Evolutionary conservation across 2,329 filamentous ascomycete species (phyloP).

Genomic region (Gremmenia infestans): DNA sequence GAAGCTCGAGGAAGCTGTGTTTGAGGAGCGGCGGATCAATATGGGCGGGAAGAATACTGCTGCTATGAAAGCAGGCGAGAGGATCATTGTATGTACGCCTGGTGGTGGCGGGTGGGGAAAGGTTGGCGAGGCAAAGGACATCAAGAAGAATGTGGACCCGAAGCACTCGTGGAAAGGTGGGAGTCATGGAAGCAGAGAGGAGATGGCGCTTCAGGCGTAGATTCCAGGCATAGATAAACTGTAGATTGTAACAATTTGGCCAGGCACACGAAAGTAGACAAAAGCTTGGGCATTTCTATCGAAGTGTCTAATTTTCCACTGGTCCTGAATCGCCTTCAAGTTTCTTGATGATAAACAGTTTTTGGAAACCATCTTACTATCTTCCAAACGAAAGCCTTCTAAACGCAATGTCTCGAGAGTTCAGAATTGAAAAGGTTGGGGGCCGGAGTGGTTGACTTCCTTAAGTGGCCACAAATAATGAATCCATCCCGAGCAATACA

Average conservation of each 20-base stretch:
- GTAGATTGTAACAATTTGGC: background rate
- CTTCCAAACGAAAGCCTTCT: no score
- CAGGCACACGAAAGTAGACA: background rate
- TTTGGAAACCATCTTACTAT: no score
- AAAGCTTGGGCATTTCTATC: background rate
- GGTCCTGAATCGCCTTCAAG: no score
- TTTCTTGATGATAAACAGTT: no score
- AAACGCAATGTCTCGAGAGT: no score
- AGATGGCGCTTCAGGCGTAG: slow-evolving; percentile 52
- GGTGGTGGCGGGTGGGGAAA: slow-evolving; percentile 75
- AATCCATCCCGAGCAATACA: no score
- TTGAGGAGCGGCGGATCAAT: slow-evolving; percentile 60
- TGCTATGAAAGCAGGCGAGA: slow-evolving; percentile 68
- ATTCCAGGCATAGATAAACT: background rate
- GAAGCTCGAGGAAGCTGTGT: slow-evolving; percentile 37
- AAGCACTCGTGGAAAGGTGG: slow-evolving; percentile 55
- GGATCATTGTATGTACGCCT: slow-evolving; percentile 73
- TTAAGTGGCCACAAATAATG: no score
- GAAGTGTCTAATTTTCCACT: no score
- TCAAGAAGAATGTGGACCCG: slow-evolving; percentile 50
- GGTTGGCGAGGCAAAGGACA: slow-evolving; percentile 51
- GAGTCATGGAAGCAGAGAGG: slow-evolving; percentile 52
- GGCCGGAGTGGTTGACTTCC: no score
- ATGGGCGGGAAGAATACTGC: slow-evolving; percentile 77
- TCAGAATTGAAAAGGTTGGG: no score